Percentiles rank a stretch among this genome's conserved stretches.
Conservation (phyloP, 352 stramenopile genomes). For the Pythium aristosporum region DNA sequence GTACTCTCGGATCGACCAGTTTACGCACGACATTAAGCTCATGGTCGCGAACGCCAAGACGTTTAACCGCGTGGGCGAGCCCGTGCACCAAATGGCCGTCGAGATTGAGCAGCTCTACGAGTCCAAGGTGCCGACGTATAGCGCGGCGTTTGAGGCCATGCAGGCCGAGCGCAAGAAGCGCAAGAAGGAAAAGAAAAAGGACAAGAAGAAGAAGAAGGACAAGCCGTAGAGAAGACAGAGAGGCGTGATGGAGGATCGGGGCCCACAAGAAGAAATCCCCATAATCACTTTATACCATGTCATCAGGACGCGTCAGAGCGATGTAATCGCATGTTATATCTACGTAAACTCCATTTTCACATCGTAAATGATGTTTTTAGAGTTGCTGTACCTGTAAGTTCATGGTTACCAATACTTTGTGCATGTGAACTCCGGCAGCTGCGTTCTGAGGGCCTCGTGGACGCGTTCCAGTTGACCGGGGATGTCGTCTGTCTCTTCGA, state of each 20-base stretch:
- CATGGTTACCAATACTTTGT: too few species aligned
- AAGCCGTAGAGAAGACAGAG: constrained; percentile 32
- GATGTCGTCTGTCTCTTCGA: neutral
- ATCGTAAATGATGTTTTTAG: too few species aligned
- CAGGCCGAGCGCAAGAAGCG: constrained; percentile 83
- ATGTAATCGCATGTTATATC: too few species aligned
- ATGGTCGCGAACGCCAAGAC: constrained; percentile 83
- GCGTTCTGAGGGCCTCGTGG: neutral
- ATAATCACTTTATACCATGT: too few species aligned
- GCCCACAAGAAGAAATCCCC: too few species aligned
- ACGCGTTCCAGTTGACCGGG: neutral
- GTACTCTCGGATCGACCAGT: constrained; percentile 78
- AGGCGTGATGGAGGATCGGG: too few species aligned
- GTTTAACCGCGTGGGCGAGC: constrained; percentile 80
- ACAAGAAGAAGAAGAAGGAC: constrained; percentile 89
- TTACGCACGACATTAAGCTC: constrained; percentile 74
- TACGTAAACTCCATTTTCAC: too few species aligned
- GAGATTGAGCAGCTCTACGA: constrained; percentile 79
- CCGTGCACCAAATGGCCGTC: constrained; percentile 82
- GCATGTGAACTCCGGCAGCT: neutral
- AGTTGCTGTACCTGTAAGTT: too few species aligned
- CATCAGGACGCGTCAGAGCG: too few species aligned
- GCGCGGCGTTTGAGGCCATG: constrained; percentile 72
- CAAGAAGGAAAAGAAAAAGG: constrained; percentile 90
- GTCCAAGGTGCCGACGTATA: constrained; percentile 63